Evolutionary conservation across 2,329 filamentous ascomycete genomes (phyloP).

Genomic region (Davidsoniella eucalypti): DNA sequence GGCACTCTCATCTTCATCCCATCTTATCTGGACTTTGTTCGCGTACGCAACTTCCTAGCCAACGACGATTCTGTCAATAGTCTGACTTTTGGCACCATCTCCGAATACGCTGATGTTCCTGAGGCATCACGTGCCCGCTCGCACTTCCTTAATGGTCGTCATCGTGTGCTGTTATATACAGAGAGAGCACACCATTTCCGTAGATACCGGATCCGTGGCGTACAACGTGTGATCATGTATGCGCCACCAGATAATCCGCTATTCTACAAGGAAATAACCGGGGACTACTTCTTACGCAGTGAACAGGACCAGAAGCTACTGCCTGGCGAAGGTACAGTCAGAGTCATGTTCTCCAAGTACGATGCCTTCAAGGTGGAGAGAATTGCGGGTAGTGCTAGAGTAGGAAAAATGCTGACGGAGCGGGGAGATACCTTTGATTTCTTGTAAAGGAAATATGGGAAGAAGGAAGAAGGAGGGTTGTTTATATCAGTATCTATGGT

Average conservation of each 20-base stretch:
- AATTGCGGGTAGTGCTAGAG: constrained; percentile 64
- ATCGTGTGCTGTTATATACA: constrained; percentile 75
- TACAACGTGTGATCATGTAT: constrained; percentile 76
- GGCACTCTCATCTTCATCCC: constrained; percentile 83
- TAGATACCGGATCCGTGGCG: constrained; percentile 67
- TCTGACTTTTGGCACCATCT: constrained; percentile 61
- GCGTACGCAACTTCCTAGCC: constrained; percentile 81
- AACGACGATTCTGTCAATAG: constrained; percentile 41
- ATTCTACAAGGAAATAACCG: constrained; percentile 65
- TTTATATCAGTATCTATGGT: too few species aligned
- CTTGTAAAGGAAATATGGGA: constrained; percentile 33
- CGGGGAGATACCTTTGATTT: constrained; percentile 90
- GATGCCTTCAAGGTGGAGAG: constrained; percentile 81
- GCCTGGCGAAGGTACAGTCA: constrained; percentile 42
- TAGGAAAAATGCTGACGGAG: constrained; percentile 70
- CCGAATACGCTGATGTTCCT: constrained; percentile 67
- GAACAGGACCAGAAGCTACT: constrained; percentile 38
- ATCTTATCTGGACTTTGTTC: constrained; percentile 87
- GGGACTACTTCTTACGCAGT: constrained; percentile 45
- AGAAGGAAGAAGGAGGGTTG: neutral
- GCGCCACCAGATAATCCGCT: constrained; percentile 73
- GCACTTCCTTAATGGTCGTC: constrained; percentile 70
- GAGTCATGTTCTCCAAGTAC: constrained; percentile 67
- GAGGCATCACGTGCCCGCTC: constrained; percentile 73
- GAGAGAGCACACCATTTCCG: constrained; percentile 95